A percentile compares a stretch with the other conserved stretches of the same genome.
phyloP scores from a whole-genome alignment of 352 stramenopile species.

The Phytopythium mirpurense region DNA sequence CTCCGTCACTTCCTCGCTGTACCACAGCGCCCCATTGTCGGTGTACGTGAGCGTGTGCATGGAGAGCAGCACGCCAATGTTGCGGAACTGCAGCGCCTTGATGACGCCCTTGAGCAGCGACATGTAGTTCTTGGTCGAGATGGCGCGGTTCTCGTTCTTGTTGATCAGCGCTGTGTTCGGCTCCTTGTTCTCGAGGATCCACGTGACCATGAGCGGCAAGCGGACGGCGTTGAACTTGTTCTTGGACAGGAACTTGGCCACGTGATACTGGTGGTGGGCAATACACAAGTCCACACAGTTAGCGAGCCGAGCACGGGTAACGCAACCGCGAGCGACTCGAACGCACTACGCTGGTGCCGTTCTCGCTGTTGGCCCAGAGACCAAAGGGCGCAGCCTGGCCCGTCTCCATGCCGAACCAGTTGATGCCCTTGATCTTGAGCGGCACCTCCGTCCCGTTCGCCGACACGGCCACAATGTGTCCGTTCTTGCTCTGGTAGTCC shows the following conservation, averaged over 20 bases:
- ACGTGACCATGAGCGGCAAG: conserved; percentile 24
- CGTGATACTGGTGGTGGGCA: conserved; percentile 15
- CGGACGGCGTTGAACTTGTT: conserved; percentile 39
- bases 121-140: conserved; percentile 24
- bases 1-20: conserved; percentile 25
- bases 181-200: conserved; percentile 22
- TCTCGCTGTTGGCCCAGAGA: conserved; percentile 53
- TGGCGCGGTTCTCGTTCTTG: conserved; percentile 19
- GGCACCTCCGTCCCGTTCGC: conserved; percentile 63
- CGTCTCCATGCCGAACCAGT: conserved; percentile 82
- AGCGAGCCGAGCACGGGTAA: no score
- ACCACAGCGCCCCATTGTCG: conserved; percentile 32
- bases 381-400: conserved; percentile 42
- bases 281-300: neutral
- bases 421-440: conserved; percentile 70
- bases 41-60: conserved; percentile 31
- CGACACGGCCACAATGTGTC: conserved; percentile 40
- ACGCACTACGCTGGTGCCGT: conserved; percentile 52
- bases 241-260: conserved; percentile 23
- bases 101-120: conserved; percentile 24
- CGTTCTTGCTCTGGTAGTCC: conserved; percentile 60
- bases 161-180: conserved; percentile 25
- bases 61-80: conserved; percentile 35
- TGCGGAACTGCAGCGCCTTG: conserved; percentile 19
- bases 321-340: no score